A percentile compares a stretch with the other conserved stretches of the same genome.
Evolutionary conservation across 2,329 filamentous ascomycete genomes (phyloP).

Genomic region (Colletotrichum limetticola): DNA sequence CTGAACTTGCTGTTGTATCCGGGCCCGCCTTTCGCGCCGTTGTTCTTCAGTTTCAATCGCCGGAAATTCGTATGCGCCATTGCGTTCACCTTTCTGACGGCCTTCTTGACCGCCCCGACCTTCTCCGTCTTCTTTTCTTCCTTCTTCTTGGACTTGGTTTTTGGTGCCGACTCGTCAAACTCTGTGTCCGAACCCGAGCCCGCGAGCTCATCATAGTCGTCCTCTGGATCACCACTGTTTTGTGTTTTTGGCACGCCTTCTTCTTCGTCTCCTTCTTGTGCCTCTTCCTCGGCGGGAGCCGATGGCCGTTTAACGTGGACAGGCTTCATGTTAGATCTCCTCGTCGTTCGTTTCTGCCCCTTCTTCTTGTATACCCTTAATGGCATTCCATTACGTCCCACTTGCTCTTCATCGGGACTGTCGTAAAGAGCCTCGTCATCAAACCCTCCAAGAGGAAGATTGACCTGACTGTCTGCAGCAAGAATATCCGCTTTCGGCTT

Average conservation of each 20-base stretch:
- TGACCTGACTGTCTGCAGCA: conserved; percentile 55
- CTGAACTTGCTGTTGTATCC: conserved; percentile 68
- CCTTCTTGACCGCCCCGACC: conserved; percentile 61
- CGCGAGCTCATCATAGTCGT: conserved; percentile 38
- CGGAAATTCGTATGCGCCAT: conserved; percentile 75
- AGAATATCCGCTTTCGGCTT: conserved; percentile 48
- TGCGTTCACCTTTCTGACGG: conserved; percentile 70
- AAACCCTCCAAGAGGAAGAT: conserved; percentile 67
- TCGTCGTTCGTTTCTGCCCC: conserved; percentile 82
- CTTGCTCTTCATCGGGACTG: conserved; percentile 60
- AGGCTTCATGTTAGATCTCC: conserved; percentile 72
- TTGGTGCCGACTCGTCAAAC: conserved; percentile 42
- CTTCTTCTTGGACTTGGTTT: conserved; percentile 39
- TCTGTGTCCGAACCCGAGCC: conserved; percentile 50
- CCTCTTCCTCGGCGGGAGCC: conserved; percentile 42
- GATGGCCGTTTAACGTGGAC: conserved; percentile 59
- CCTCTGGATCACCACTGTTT: conserved; percentile 42
- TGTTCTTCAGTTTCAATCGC: conserved; percentile 70
- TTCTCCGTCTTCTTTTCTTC: conserved; percentile 43
- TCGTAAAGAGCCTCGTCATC: conserved; percentile 72
- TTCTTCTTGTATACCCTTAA: conserved; percentile 82
- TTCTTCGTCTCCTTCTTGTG: conserved; percentile 40
- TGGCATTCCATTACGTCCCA: conserved; percentile 68
- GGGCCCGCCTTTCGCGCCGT: conserved; percentile 70
- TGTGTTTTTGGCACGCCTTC: conserved; percentile 53